These are phyloP conservation scores for Pleurostoma richardsiae DNA, from an alignment of 2,329 filamentous ascomycete genomes.

Conservation along the genomic window DNA sequence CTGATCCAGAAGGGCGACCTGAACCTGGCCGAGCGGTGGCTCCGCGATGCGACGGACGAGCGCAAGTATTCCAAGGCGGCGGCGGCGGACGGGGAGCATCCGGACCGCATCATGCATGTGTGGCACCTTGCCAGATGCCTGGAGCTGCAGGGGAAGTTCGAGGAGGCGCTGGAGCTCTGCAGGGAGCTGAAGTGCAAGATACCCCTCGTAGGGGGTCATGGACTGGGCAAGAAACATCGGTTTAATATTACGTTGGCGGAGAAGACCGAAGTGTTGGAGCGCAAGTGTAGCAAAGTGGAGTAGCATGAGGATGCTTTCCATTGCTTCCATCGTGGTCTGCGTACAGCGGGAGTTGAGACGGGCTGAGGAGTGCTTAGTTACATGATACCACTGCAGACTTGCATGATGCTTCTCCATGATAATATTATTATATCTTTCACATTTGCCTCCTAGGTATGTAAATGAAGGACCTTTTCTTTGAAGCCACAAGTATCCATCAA, in stretches of 20 bases:
- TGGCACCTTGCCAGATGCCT: slow-evolving; percentile 10
- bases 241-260: neutral
- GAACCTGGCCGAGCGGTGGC: slow-evolving; percentile 6
- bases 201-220: neutral
- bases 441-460: too few relatives aligned
- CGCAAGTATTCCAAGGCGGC: slow-evolving; percentile 6
- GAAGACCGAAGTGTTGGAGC: too few relatives aligned
- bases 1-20: slow-evolving; percentile 5
- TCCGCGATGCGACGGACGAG: slow-evolving; percentile 5
- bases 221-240: neutral
- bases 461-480: too few relatives aligned
- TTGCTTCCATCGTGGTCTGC: too few relatives aligned
- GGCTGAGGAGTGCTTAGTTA: too few relatives aligned
- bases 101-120: slow-evolving; percentile 9
- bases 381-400: too few relatives aligned
- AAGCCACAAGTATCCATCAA: too few relatives aligned
- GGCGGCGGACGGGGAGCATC: slow-evolving; percentile 12
- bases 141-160: slow-evolving; percentile 8
- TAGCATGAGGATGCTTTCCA: too few relatives aligned
- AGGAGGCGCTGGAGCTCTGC: slow-evolving; percentile 10
- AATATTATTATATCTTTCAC: too few relatives aligned
- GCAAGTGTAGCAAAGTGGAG: too few relatives aligned
- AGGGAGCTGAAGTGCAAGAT: slow-evolving; percentile 1
- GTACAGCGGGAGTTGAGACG: too few relatives aligned
- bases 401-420: too few relatives aligned